Evolutionary conservation across 2,329 filamentous ascomycete genomes (phyloP).

Genomic region (Aspergillus phoenicis): DNA sequence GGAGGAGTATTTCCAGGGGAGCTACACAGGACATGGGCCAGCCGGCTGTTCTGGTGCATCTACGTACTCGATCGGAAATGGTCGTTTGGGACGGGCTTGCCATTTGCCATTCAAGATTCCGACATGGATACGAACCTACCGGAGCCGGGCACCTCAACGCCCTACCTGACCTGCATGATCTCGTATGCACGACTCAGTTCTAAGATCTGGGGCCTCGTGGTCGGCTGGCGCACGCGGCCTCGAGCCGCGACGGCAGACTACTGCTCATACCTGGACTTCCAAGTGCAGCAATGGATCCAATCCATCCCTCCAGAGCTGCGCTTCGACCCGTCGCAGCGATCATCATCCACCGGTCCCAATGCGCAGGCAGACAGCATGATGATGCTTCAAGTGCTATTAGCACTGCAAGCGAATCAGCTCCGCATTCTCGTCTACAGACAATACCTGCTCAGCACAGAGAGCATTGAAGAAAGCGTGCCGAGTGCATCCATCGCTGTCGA

Average conservation of each 20-base stretch:
- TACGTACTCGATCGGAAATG: slow-evolving; percentile 57
- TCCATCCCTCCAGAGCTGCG: slow-evolving; percentile 49
- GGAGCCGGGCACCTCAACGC: slow-evolving; percentile 43
- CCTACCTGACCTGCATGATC: slow-evolving; percentile 53
- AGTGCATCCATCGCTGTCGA: slow-evolving; percentile 47
- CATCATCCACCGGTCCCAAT: not conserved
- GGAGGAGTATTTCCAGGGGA: slow-evolving; percentile 41
- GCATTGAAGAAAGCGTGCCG: slow-evolving; percentile 40
- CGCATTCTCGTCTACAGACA: slow-evolving; percentile 51
- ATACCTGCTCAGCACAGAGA: slow-evolving; percentile 43
- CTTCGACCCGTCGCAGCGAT: slow-evolving; percentile 34
- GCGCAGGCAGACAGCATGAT: slow-evolving; percentile 39
- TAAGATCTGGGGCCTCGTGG: slow-evolving; percentile 51
- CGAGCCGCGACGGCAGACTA: slow-evolving; percentile 42
- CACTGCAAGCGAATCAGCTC: slow-evolving; percentile 51
- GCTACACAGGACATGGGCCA: slow-evolving; percentile 39
- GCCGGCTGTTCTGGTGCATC: slow-evolving; percentile 53
- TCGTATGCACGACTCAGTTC: slow-evolving; percentile 51
- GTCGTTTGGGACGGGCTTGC: slow-evolving; percentile 56
- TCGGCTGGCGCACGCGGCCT: slow-evolving; percentile 39
- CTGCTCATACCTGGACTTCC: slow-evolving; percentile 45
- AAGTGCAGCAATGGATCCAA: slow-evolving; percentile 51
- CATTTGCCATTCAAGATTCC: slow-evolving; percentile 52
- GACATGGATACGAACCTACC: slow-evolving; percentile 55
- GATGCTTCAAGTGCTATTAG: slow-evolving; percentile 47